Conservation (phyloP, 179 eudicot species). For the Heliamphora pulchella region DNA sequence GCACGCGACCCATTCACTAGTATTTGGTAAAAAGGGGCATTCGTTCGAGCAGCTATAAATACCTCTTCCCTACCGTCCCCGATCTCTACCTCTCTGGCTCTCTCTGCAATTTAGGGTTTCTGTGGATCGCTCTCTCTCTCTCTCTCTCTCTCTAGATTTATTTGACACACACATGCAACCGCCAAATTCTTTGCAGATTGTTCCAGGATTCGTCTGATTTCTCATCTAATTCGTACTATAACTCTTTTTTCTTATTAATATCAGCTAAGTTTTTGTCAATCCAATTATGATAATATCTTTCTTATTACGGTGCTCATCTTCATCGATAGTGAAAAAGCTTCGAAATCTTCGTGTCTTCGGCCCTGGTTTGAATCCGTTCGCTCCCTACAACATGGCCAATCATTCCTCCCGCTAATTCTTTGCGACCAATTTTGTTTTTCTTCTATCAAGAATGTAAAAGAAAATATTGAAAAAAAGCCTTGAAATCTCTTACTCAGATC, state of each 20-base stretch:
- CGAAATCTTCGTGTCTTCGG: conserved; percentile 78
- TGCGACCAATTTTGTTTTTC: not conserved
- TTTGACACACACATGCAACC: conserved; percentile 6
- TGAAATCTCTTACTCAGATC: not conserved
- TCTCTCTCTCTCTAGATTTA: not conserved
- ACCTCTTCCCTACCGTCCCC: not conserved
- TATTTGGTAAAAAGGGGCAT: no score
- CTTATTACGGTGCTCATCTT: conserved; percentile 8
- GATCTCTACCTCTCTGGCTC: not conserved
- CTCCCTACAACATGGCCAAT: conserved; percentile 73
- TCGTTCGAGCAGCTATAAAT: no score
- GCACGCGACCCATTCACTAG: no score
- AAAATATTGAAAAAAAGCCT: not conserved
- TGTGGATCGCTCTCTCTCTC: not conserved
- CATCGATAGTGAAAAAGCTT: conserved; percentile 14
- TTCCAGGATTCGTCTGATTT: not conserved
- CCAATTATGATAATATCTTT: conserved; percentile 20
- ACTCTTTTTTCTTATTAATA: not conserved
- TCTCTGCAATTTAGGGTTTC: not conserved
- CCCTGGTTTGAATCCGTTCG: conserved; percentile 95
- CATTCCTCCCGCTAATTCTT: conserved; percentile 65
- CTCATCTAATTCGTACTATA: not conserved
- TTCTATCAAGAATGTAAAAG: conserved; percentile 16
- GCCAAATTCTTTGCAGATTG: conserved; percentile 14
- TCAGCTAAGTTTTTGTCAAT: conserved; percentile 7